A percentile compares a stretch with the other conserved stretches of the same genome.
phyloP scores from a whole-genome alignment of 495 filamentous ascomycete genomes.

The Podospora pseudopauciseta region DNA sequence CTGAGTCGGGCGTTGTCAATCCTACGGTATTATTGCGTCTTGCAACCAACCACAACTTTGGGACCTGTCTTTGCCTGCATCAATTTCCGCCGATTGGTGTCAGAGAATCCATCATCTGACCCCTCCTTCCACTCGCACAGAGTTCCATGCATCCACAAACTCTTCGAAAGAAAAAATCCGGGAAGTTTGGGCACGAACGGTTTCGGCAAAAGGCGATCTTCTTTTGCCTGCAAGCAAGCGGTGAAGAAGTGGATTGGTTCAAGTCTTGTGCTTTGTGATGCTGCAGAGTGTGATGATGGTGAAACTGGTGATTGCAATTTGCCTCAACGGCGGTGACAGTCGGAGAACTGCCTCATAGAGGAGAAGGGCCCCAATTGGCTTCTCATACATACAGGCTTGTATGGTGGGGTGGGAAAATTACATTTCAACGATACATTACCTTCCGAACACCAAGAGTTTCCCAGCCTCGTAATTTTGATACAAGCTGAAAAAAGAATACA shows the following conservation, averaged over 20 bases:
- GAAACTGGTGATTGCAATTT: not conserved
- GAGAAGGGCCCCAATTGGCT: not conserved
- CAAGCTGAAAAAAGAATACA: not conserved
- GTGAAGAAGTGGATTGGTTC: not conserved
- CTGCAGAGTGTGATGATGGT: not conserved
- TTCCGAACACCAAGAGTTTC: not conserved
- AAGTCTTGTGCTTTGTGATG: not conserved
- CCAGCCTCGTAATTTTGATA: not conserved
- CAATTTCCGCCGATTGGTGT: constrained; percentile 8
- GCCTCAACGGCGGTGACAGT: not conserved
- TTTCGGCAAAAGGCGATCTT: not conserved
- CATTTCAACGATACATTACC: not conserved
- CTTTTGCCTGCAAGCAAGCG: not conserved
- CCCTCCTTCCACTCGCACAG: not conserved
- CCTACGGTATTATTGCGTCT: not conserved
- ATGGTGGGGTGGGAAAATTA: not conserved
- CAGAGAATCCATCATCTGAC: constrained; percentile 8
- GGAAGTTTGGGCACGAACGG: not conserved
- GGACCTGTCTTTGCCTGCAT: not conserved
- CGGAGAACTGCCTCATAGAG: not conserved
- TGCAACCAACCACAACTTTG: not conserved
- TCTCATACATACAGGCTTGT: not conserved
- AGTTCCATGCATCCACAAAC: not conserved
- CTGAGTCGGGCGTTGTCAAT: not conserved
- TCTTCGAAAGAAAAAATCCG: not conserved